Evolutionary conservation across 768 basidiomycete genomes (phyloP).

Genomic region (Tylopilus subfusipes): DNA sequence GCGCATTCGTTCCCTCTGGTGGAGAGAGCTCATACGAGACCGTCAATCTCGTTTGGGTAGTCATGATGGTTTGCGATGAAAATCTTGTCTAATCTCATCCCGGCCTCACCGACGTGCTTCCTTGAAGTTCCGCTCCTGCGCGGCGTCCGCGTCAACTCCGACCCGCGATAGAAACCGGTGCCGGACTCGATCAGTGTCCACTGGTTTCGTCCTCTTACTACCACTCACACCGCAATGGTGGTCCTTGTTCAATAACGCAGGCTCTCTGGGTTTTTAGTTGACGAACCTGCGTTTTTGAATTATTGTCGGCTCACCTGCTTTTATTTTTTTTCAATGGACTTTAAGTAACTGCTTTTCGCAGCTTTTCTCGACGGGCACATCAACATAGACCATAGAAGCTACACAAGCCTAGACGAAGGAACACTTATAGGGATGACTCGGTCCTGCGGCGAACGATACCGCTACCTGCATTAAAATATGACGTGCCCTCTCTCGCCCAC

Average conservation of each 20-base stretch:
- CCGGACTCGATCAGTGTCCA: not conserved
- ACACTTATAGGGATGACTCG: slow-evolving; percentile 3
- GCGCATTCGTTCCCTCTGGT: slow-evolving; percentile 15
- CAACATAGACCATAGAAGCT: slow-evolving; percentile 16
- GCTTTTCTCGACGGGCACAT: not conserved
- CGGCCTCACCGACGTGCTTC: slow-evolving; percentile 1
- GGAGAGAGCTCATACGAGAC: slow-evolving; percentile 23
- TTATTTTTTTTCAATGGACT: slow-evolving; percentile 4
- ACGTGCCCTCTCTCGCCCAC: slow-evolving; percentile 38
- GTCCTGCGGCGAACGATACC: slow-evolving; percentile 7
- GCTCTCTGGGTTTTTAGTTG: slow-evolving; percentile 23
- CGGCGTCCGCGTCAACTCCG: no score
- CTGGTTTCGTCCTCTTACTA: not conserved
- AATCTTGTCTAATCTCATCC: slow-evolving; percentile 26
- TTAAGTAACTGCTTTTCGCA: no score
- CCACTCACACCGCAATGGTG: slow-evolving; percentile 39
- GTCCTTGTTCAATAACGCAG: slow-evolving; percentile 51
- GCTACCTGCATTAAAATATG: slow-evolving; percentile 13
- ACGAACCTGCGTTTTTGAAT: slow-evolving; percentile 16
- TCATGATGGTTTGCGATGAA: slow-evolving; percentile 13
- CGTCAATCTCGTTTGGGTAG: slow-evolving; percentile 13
- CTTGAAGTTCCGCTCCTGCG: no score
- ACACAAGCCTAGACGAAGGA: slow-evolving; percentile 9
- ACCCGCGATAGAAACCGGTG: slow-evolving; percentile 3
- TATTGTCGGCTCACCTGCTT: slow-evolving; percentile 2